Conservation (phyloP, 2,329 filamentous ascomycete species). For the Erysiphe pulchra region DNA sequence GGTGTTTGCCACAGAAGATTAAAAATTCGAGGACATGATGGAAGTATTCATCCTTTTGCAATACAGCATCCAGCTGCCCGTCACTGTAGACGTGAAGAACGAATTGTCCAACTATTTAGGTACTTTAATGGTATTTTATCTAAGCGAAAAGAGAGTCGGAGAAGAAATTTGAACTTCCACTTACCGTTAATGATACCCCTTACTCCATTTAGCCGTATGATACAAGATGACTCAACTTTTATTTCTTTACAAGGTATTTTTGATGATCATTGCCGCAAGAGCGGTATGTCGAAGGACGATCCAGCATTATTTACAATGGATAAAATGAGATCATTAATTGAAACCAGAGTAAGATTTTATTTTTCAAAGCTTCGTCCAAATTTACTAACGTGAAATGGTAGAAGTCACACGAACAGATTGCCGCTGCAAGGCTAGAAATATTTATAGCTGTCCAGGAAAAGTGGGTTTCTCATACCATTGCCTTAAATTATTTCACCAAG, state of each 20-base stretch:
- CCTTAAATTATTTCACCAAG: slow-evolving; percentile 69
- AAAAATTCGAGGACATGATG: slow-evolving; percentile 92
- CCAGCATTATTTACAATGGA: slow-evolving; percentile 90
- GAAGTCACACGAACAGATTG: slow-evolving; percentile 42
- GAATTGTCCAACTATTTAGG: slow-evolving; percentile 85
- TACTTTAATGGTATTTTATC: slow-evolving; percentile 84
- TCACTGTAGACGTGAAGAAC: slow-evolving; percentile 80
- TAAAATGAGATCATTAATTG: slow-evolving; percentile 54
- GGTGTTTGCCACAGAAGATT: slow-evolving; percentile 78
- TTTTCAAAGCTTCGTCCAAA: neutral
- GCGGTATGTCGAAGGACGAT: slow-evolving; percentile 78
- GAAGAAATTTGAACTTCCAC: slow-evolving; percentile 86
- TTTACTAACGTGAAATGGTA: slow-evolving; percentile 14
- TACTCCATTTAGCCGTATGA: slow-evolving; percentile 79
- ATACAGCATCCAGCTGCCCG: slow-evolving; percentile 87
- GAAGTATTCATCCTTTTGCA: slow-evolving; percentile 86
- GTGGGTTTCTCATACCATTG: slow-evolving; percentile 62
- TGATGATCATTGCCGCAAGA: slow-evolving; percentile 80
- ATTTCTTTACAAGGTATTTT: slow-evolving; percentile 86
- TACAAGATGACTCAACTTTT: slow-evolving; percentile 86
- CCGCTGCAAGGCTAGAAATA: slow-evolving; percentile 63
- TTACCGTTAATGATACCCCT: slow-evolving; percentile 88
- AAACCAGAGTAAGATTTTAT: slow-evolving; percentile 18
- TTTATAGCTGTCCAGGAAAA: slow-evolving; percentile 84
- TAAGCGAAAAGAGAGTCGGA: slow-evolving; percentile 84